Evolutionary conservation across 768 basidiomycete genomes (phyloP).

Genomic region (Boletus vermiculosoides): DNA sequence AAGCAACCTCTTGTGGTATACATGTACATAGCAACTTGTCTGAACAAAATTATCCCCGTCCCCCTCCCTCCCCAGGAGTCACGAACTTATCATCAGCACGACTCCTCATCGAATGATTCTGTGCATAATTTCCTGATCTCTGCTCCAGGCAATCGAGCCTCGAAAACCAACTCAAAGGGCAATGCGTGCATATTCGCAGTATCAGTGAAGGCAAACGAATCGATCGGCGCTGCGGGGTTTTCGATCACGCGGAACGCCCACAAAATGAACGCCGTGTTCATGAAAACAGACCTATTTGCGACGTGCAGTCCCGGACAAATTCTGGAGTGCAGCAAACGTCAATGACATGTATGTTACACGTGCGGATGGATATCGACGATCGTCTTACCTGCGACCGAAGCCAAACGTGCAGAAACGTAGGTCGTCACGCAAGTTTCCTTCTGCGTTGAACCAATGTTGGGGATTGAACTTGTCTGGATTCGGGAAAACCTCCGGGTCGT

Average conservation of each 20-base stretch:
- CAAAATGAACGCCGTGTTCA: conserved; percentile 58
- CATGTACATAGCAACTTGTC: too few species aligned
- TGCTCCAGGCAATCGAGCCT: conserved; percentile 1
- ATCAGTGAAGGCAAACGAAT: conserved; percentile 56
- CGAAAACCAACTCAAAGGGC: conserved; percentile 12
- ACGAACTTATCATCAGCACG: not conserved
- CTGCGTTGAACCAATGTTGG: conserved; percentile 3
- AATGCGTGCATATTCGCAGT: conserved; percentile 6
- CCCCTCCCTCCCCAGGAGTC: too few species aligned
- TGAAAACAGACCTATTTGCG: conserved; percentile 48
- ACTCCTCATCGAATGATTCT: not conserved
- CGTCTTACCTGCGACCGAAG: conserved; percentile 12
- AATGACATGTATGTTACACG: not conserved
- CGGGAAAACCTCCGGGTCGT: conserved; percentile 11
- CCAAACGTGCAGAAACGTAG: conserved; percentile 8
- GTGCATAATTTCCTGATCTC: conserved; percentile 9
- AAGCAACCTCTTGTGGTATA: too few species aligned
- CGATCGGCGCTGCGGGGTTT: conserved; percentile 51
- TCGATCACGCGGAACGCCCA: conserved; percentile 59
- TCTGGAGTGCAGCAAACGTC: conserved; percentile 6
- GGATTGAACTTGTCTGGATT: conserved; percentile 12
- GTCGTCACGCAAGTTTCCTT: conserved; percentile 8
- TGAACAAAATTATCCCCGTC: too few species aligned
- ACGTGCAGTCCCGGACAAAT: conserved; percentile 37
- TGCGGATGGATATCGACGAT: too few species aligned